Evolutionary conservation across 352 stramenopile genomes (phyloP).

Genomic region (Phytophthora sansomeana): DNA sequence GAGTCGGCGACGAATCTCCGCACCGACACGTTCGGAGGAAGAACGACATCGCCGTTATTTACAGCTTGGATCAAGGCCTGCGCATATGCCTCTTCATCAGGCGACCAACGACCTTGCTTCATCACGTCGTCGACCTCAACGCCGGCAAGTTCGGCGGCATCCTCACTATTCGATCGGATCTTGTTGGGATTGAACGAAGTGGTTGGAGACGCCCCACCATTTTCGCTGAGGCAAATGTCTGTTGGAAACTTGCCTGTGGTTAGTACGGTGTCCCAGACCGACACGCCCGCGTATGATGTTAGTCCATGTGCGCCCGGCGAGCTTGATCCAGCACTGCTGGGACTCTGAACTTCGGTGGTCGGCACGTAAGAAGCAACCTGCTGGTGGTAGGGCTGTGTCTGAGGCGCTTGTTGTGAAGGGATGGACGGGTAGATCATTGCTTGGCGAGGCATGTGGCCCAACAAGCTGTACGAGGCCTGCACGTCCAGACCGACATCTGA

Average conservation of each 20-base stretch:
- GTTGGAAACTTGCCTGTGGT: constrained; percentile 63
- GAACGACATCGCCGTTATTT: constrained; percentile 44
- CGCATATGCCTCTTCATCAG: constrained; percentile 66
- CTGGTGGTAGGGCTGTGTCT: constrained; percentile 8
- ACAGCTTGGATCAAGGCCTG: constrained; percentile 66
- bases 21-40: constrained; percentile 61
- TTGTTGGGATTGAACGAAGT: constrained; percentile 21
- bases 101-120: constrained; percentile 64
- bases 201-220: constrained; percentile 11
- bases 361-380: constrained; percentile 18
- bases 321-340: constrained; percentile 23
- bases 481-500: constrained; percentile 45
- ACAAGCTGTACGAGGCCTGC: constrained; percentile 39
- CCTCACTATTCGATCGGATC: constrained; percentile 25
- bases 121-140: constrained; percentile 34
- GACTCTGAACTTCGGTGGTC: constrained; percentile 25
- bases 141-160: constrained; percentile 11
- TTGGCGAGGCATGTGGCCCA: constrained; percentile 40
- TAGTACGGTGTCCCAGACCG: constrained; percentile 77
- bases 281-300: constrained; percentile 23
- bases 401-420: constrained; percentile 13
- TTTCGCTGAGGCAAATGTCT: constrained; percentile 68
- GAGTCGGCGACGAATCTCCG: constrained; percentile 67
- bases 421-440: constrained; percentile 40
- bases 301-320: constrained; percentile 16